Evolutionary conservation across 805 yeast species (phyloP).

Genomic region (Candida quercuum): DNA sequence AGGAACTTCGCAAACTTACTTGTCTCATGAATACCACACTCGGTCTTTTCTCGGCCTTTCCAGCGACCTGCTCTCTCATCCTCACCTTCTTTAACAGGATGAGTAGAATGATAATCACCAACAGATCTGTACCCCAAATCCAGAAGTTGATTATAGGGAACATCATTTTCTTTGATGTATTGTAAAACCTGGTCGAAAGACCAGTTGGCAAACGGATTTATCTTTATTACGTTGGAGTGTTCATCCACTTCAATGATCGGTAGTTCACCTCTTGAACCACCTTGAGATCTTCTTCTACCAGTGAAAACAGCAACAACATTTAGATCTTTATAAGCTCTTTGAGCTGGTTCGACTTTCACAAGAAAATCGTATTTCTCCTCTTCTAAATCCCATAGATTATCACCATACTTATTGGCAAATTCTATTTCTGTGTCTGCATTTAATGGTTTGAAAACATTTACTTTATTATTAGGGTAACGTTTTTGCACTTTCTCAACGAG

Average conservation of each 20-base stretch:
- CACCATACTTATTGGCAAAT: constrained; percentile 67
- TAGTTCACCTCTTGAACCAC: constrained; percentile 70
- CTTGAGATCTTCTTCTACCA: constrained; percentile 87
- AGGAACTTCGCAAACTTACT: constrained; percentile 65
- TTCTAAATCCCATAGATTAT: constrained; percentile 74
- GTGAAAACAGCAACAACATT: constrained; percentile 83
- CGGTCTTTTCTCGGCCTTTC: constrained; percentile 90
- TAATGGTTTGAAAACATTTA: constrained; percentile 66
- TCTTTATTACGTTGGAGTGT: constrained; percentile 66
- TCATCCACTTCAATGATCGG: constrained; percentile 75
- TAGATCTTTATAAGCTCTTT: constrained; percentile 72
- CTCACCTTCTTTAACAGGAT: constrained; percentile 84
- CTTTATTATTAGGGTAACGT: constrained; percentile 47
- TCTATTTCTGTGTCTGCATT: constrained; percentile 52
- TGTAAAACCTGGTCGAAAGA: constrained; percentile 61
- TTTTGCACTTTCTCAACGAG: constrained; percentile 54
- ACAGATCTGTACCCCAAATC: constrained; percentile 86
- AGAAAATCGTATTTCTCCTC: constrained; percentile 78
- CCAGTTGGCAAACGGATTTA: constrained; percentile 88
- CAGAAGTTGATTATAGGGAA: constrained; percentile 80
- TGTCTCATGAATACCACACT: constrained; percentile 91
- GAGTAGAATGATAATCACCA: constrained; percentile 94
- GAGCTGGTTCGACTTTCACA: constrained; percentile 90
- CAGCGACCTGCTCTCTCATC: constrained; percentile 97
- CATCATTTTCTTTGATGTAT: constrained; percentile 65